Base-by-base conservation (phyloP, 176 grass and related monocot species). In the Bolboschoenus planiculmis region DNA sequence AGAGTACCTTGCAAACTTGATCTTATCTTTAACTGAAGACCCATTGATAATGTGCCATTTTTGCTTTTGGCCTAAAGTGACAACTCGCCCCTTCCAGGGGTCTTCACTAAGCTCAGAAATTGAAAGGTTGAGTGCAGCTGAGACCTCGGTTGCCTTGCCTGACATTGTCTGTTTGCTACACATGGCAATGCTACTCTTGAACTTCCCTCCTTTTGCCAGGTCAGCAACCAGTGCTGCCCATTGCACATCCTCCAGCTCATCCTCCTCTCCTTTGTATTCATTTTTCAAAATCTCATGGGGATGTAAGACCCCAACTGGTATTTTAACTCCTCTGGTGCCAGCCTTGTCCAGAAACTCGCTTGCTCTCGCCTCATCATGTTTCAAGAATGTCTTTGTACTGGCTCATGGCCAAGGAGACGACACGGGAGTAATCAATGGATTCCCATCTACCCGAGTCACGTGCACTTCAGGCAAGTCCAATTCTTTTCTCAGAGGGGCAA, bases 361-460 rank as follows among this genome's bases (percentile, higher is more conserved):
- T 84, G 90, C 93, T 35, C 94, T 88, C 2, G 71, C 83, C 23
- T 9, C 64, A 84, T 97, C 94, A 88, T 94, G 88, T 82, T 90
- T 53, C 58, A 82, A 58, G 85, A 97, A 97, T 67, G 0, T 88
- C 81, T 75, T 87, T 97, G 84, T 94, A 93, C 83, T 88, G 86
- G 83, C 86, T 97, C 94, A 97, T 97, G 67, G 91, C 91, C 42
- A 94, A 90, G 66, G 91, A 93, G 1, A 88, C 90, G 18, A 97
- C 89, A 85, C 88, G 89, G 37, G 87, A 87, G 90, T 97, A 97
- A 13, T 75, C 58, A 16, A 97, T 80, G n/a, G 76, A 76, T 0
- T 78, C 85, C 95, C 90, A 94, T 56, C 68, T 82, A 30, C 80
- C 50, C 57, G 78, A 56, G 88, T 85, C 64, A 94, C 89, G 90